phyloP scores from a whole-genome alignment of 2,329 filamentous ascomycete genomes.

The Arthroderma sp. region DNA sequence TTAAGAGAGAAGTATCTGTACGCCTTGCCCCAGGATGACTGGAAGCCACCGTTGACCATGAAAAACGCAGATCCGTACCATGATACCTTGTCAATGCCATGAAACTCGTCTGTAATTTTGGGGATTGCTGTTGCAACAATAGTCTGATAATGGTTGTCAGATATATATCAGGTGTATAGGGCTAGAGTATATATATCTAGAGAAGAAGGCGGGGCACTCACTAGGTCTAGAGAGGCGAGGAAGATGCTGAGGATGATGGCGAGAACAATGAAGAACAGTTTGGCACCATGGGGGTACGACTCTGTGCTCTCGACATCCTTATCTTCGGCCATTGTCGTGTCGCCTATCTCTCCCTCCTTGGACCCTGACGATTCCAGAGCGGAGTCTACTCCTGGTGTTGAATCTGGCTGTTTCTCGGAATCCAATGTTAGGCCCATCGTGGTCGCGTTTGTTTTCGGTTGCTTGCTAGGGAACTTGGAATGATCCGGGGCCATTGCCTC shows the following conservation, averaged over 20 bases:
- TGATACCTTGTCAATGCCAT: conserved; percentile 35
- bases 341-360: not conserved
- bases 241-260: conserved; percentile 10
- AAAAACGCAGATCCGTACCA: conserved; percentile 39
- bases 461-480: not conserved
- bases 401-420: not conserved
- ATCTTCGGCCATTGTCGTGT: not conserved
- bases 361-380: not conserved
- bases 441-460: not conserved
- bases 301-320: not conserved
- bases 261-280: conserved; percentile 6
- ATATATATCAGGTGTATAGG: not conserved
- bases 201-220: not conserved
- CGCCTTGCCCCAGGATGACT: conserved; percentile 32
- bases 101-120: conserved; percentile 37
- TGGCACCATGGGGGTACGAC: not conserved
- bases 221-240: conserved; percentile 12
- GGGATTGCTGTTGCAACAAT: conserved; percentile 34
- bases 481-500: not conserved
- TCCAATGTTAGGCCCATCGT: not conserved
- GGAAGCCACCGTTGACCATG: conserved; percentile 32
- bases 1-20: conserved; percentile 35
- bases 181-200: not conserved
- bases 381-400: not conserved
- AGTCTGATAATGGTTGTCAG: not conserved